Conservation (phyloP, 768 basidiomycete species). For the Lactarius hengduanensis region DNA sequence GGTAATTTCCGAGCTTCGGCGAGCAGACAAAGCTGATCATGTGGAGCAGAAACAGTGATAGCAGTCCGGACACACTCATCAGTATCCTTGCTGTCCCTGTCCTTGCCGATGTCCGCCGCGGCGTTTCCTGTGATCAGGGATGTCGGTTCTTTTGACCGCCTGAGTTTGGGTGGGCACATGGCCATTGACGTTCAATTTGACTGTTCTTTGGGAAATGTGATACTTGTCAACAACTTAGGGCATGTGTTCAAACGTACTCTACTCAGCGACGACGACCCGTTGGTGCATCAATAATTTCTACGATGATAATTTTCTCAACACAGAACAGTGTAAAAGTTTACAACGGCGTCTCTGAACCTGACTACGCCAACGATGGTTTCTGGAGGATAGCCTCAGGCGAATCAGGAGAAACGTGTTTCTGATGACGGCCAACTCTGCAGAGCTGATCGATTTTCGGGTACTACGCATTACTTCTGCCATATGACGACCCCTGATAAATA, state of each 20-base stretch:
- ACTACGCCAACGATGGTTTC: conserved; percentile 38
- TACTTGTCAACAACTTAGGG: conserved; percentile 20
- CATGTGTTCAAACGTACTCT: conserved; percentile 15
- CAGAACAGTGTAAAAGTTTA: conserved; percentile 15
- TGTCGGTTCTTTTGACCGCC: conserved; percentile 32
- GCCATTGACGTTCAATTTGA: conserved; percentile 50
- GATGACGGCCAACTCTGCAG: conserved; percentile 45
- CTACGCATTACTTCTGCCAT: conserved; percentile 23
- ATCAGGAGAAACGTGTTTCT: conserved; percentile 41
- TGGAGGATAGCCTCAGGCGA: conserved; percentile 50
- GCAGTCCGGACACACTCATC: conserved; percentile 50
- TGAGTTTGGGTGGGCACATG: conserved; percentile 42
- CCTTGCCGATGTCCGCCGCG: not conserved
- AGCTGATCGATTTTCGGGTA: conserved; percentile 59
- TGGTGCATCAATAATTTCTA: not conserved
- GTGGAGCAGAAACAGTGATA: conserved; percentile 32
- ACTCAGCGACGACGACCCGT: not conserved
- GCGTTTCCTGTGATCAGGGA: conserved; percentile 11
- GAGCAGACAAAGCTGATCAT: conserved; percentile 14
- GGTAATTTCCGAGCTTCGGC: conserved; percentile 13
- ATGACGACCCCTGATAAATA: not conserved
- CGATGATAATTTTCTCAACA: conserved; percentile 1
- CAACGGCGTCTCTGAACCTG: conserved; percentile 8
- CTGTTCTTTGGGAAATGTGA: conserved; percentile 5
- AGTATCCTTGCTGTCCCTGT: conserved; percentile 29